These are phyloP conservation scores for Neopestalotiopsis sp. DNA, from an alignment of 2,329 filamentous ascomycete species.

Conservation along the genomic window DNA sequence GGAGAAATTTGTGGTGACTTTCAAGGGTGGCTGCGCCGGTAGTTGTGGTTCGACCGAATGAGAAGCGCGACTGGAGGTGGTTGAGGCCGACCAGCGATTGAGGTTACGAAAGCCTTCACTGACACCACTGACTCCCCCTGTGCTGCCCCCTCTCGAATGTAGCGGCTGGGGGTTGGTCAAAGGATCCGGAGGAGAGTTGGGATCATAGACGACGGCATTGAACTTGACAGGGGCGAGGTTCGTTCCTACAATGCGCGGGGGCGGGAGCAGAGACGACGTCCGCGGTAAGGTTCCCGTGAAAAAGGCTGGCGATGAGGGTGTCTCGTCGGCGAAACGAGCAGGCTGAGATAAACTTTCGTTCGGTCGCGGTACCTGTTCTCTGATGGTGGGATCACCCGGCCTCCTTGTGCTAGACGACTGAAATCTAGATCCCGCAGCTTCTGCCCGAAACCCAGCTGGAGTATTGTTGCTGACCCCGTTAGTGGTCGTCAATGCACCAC, in stretches of 20 bases:
- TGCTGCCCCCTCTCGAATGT: conserved; percentile 31
- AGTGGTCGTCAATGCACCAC: conserved; percentile 10
- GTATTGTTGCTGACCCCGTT: not conserved
- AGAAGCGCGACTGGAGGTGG: conserved; percentile 53
- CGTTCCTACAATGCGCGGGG: conserved; percentile 25
- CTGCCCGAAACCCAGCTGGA: conserved; percentile 8
- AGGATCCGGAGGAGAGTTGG: conserved; percentile 26
- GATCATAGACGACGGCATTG: conserved; percentile 17
- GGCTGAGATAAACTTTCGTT: conserved; percentile 18
- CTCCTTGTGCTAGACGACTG: conserved; percentile 12
- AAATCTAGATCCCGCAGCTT: conserved; percentile 15
- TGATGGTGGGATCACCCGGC: conserved; percentile 7
- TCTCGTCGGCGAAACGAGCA: conserved; percentile 20
- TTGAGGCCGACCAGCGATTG: conserved; percentile 60
- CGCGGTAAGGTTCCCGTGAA: conserved; percentile 25
- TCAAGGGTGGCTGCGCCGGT: conserved; percentile 30
- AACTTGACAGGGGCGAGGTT: conserved; percentile 19
- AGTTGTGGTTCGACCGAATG: conserved; percentile 26
- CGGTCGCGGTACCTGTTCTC: conserved; percentile 8
- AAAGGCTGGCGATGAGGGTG: conserved; percentile 23
- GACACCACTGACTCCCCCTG: conserved; percentile 38
- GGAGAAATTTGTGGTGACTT: conserved; percentile 40
- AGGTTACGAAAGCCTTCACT: conserved; percentile 53
- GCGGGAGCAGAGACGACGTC: conserved; percentile 31
- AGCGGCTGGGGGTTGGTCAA: conserved; percentile 21